Evolutionary conservation across 345 rosid species (phyloP), one percentile per base, ranked within the genome.

Genomic region (Turnera subulata): DNA sequence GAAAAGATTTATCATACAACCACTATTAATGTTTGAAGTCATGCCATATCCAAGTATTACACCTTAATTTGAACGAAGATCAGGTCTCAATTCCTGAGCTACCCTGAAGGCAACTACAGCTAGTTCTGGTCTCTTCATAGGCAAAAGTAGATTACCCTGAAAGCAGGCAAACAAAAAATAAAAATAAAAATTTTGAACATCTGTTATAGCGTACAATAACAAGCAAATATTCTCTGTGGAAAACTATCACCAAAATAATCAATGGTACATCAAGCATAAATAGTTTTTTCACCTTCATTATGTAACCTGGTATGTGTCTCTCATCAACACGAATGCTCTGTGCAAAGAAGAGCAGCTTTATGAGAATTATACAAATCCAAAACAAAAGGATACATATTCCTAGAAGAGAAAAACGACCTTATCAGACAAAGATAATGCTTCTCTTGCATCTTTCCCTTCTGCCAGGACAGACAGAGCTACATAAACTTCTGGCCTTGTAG

Each of bases 1-100:
- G 57, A 42, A 17, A 38, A 25, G 50, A 44, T n/a, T n/a, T n/a
- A n/a, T n/a, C n/a, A n/a, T n/a, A n/a, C n/a, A n/a, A n/a, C n/a
- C n/a, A 53, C 53, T 45, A 38, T 22, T 46, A 45, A 54, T 46
- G 17, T 24, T 21, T 48, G 6, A 12, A 23, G 4, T 14, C 19
- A 12, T 25, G 18, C 54, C 39, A 14, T 39, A 44, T 50, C 38
- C 16, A 45, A 20, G 58, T 58, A 65, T 63, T 65, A 49, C 46
- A 91, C 99, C 99, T 93, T 90, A 96, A 79, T 85, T 89, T 61
- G 97, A 77, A 68, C 99, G 96, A 68, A 93, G 94, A 81, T 93
- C 99, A 40, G 99, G 74, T 66, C 99, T 87, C 79, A 90, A 73
- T 70, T 93, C 96, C 70, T 84, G 99, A 64, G 99, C 95, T 73